Evolutionary conservation across 1,284 basidiomycete genomes (phyloP), one percentile per base, ranked within the genome.

Genomic region (Cutaneotrichosporon mucoides): DNA sequence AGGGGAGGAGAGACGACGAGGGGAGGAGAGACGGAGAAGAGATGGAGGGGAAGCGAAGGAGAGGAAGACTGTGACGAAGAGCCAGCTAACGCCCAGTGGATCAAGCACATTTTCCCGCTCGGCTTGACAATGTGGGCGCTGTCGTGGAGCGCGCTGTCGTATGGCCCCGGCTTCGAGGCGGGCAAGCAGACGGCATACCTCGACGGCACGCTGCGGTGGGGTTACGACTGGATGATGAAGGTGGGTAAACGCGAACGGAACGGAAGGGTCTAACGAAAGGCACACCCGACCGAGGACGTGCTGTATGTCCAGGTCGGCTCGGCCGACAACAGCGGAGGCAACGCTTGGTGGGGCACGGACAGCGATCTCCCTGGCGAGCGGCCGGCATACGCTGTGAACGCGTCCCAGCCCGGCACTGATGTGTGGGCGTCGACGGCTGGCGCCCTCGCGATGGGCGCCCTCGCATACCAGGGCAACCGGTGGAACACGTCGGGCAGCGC

Each of bases 201-300:
- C 24, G 92, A 95, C 69, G 84, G 85, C 60, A 90, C 88, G 80
- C 76, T 93, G 49, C 85, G 92, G 59, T 94, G 90, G 89, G 88
- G 91, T 35, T 83, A 92, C 49, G 89, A 92, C 76, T 96, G 91
- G 90, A 79, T 95, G 48, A 88, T 92, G 53, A 91, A 89, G 80
- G 90, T 88, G 61, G 65, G 79, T 66, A 15, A 40, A 37, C 37
- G 3, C 11, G 5, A 4, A 6, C 8, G 4, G n/a, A 24, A 24
- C 24, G 24, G 24, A 24, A 24, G 41, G 7, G 24, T 37, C 46
- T 54, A 44, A 42, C 44, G 37, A n/a, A 62, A 91, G 87, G 91
- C 89, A 4, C 90, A 95, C 75, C 86, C 92, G 0, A 80, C 84
- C 13, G 80, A 86, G 36, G 82, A 85, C 59, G 87, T 86, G 0